Percentiles rank a stretch among this genome's conserved stretches.
These are phyloP conservation scores for Rusavskia elegans DNA, from an alignment of 495 filamentous ascomycete genomes.

Conservation along the genomic window DNA sequence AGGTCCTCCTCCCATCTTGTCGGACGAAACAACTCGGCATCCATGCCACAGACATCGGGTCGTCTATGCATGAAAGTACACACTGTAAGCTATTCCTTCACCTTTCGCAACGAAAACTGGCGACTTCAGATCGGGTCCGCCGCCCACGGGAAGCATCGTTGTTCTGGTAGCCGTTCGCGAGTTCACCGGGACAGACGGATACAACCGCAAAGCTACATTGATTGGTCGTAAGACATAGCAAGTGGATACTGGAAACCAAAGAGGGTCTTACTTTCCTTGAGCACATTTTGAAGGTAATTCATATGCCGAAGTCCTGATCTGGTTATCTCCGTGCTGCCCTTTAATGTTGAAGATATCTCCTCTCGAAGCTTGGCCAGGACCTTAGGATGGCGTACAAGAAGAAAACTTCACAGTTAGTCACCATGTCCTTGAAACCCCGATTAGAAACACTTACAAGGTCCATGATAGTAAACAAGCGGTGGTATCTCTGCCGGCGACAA, in stretches of 20 bases:
- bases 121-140: slow-evolving; percentile 28
- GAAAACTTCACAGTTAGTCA: slow-evolving; percentile 10
- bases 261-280: slow-evolving; percentile 20
- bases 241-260: background rate
- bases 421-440: no score
- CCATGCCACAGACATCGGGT: slow-evolving; percentile 32
- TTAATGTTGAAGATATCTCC: slow-evolving; percentile 10
- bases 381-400: slow-evolving; percentile 18
- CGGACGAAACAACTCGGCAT: slow-evolving; percentile 34
- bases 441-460: slow-evolving; percentile 24
- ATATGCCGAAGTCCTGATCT: slow-evolving; percentile 11
- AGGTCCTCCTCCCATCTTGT: slow-evolving; percentile 34
- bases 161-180: slow-evolving; percentile 7
- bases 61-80: slow-evolving; percentile 32
- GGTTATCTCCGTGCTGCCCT: slow-evolving; percentile 1
- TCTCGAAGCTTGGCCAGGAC: slow-evolving; percentile 16
- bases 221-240: no score
- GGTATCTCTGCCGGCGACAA: slow-evolving; percentile 47
- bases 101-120: slow-evolving; percentile 22
- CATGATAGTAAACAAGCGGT: slow-evolving; percentile 40
- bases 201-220: slow-evolving; percentile 1
- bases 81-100: slow-evolving; percentile 22
- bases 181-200: slow-evolving; percentile 6
- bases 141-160: slow-evolving; percentile 34
- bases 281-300: slow-evolving; percentile 18